Conservation (phyloP, 257 asterid species). For the Cynanchum wilfordii region DNA sequence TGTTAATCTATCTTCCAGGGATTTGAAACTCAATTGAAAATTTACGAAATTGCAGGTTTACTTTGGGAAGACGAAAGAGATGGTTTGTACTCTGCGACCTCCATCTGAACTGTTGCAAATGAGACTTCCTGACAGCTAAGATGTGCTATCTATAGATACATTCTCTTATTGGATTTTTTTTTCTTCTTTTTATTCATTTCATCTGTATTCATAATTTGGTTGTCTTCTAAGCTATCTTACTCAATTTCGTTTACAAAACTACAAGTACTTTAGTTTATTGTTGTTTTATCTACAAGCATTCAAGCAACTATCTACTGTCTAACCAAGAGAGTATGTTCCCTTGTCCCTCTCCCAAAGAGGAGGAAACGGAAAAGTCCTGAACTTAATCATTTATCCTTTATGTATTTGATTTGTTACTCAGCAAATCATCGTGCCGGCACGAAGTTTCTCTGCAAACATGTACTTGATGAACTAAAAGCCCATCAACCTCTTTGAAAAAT, state of each 20-base stretch:
- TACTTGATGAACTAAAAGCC: background rate
- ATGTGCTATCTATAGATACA: background rate
- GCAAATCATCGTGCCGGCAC: background rate
- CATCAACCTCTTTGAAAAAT: no score
- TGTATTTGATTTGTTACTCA: background rate
- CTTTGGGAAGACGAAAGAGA: slow-evolving; percentile 97
- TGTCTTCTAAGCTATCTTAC: slow-evolving; percentile 25
- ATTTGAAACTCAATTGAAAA: slow-evolving; percentile 8
- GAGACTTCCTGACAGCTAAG: slow-evolving; percentile 62
- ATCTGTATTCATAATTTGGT: slow-evolving; percentile 3
- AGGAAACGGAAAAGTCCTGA: background rate
- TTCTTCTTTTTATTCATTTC: background rate
- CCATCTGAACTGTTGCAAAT: slow-evolving; percentile 67
- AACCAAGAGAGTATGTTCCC: background rate
- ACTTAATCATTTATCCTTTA: background rate
- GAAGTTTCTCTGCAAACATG: background rate
- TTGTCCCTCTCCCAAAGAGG: no score
- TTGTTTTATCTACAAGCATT: background rate
- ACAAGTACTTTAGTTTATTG: background rate
- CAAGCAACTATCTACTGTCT: no score
- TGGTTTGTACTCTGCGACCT: slow-evolving; percentile 95
- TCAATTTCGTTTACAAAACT: background rate
- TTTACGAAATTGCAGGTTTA: slow-evolving; percentile 53
- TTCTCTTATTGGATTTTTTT: background rate
- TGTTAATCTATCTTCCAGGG: background rate